Evolutionary conservation across 2,329 filamentous ascomycete species (phyloP), one percentile per base, ranked within the genome.

Genomic region (Rhynchosporium agropyri): DNA sequence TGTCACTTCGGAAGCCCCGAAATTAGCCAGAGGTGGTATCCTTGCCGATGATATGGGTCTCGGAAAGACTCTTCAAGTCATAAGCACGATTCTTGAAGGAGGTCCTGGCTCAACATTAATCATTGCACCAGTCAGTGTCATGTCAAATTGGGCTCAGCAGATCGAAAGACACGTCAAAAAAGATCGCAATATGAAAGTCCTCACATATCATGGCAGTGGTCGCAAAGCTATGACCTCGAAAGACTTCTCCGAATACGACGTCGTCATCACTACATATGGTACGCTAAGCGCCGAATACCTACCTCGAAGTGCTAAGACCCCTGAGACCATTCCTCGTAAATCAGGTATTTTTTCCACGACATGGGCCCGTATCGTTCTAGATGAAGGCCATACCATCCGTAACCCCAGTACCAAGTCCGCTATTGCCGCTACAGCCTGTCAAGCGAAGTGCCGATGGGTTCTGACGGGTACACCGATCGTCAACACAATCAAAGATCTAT

Each of bases 31-130:
- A 56, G 92, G 92, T 20, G 92, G 92, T 38, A 92, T 97, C 56
- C 81, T 97, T 8, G 91, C 92, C 1, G 92, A 97, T 74, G 92
- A 97, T 71, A 97, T 97, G 93, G 92, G 92, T n/a, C 64, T 97
- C 4, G 92, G 92, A 29, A 96, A 96, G 78, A 97, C 92, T 0
- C 81, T 97, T 8, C 90, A 96, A 73, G 83, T 92, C 54, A 94
- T 97, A 69, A 90, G 90, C 59, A 77, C 96, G 42, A 88, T 97
- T 61, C 77, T 93, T 57, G 70, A 75, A 3, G 81, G 80, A 5
- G 78, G 77, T 0, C 74, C 79, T 2, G 86, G 85, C 3, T 79
- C 87, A 1, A 96, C 91, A 0, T 80, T 97, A 28, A 93, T 97
- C 59, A 81, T 96, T 60, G 87, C 90, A 0, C 92, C 92, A 0